phyloP scores from a whole-genome alignment of 305 asterid species.

The Fraxinus baroniana region DNA sequence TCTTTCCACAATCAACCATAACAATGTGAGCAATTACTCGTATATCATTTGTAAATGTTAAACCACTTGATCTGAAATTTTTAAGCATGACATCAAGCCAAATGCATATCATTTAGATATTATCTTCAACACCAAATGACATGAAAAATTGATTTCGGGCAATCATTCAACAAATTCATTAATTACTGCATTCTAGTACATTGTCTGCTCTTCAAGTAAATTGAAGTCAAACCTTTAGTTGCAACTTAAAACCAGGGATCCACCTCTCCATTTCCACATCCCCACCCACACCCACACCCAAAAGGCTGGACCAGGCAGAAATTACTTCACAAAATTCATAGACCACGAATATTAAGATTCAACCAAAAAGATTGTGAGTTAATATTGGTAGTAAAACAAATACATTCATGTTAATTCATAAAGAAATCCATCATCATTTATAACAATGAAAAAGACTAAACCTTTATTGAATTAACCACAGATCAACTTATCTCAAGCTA shows the following conservation, averaged over 20 bases:
- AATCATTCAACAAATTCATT: background rate
- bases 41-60: background rate
- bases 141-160: background rate
- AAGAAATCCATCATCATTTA: background rate
- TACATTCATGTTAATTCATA: background rate
- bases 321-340: background rate
- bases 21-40: background rate
- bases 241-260: background rate
- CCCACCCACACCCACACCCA: background rate
- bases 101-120: background rate
- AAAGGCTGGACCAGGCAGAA: background rate
- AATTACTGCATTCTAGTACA: background rate
- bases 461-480: conserved; percentile 11
- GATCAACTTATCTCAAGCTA: conserved; percentile 22
- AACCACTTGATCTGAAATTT: background rate
- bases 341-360: background rate
- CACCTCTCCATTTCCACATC: background rate
- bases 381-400: background rate
- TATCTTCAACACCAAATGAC: background rate
- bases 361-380: background rate
- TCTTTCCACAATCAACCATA: background rate
- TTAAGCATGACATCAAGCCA: background rate
- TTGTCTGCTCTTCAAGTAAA: conserved; percentile 2
- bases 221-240: background rate
- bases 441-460: background rate